A percentile compares a stretch with the other conserved stretches of the same genome.
Conservation (phyloP, 768 basidiomycete genomes). For the Hortiboletus campestris region DNA sequence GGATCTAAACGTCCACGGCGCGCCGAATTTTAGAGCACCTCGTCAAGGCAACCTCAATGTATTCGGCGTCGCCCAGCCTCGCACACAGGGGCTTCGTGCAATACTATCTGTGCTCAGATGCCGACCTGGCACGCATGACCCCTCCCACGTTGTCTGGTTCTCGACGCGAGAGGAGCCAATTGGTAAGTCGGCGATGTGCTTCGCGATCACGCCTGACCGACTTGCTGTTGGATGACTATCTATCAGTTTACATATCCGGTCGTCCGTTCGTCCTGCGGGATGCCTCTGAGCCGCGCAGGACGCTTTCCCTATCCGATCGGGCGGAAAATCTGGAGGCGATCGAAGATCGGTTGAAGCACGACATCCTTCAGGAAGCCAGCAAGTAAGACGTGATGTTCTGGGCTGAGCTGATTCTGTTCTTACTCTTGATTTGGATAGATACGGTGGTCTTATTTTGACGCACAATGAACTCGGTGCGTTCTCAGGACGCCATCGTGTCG, state of each 20-base stretch:
- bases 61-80: slow-evolving; percentile 94
- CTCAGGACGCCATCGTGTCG: not conserved
- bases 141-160: slow-evolving; percentile 89
- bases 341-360: slow-evolving; percentile 82
- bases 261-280: slow-evolving; percentile 93
- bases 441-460: slow-evolving; percentile 86
- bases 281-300: slow-evolving; percentile 76
- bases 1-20: slow-evolving; percentile 89
- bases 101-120: slow-evolving; percentile 84
- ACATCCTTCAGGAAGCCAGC: slow-evolving; percentile 82
- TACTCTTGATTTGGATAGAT: slow-evolving; percentile 43
- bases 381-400: slow-evolving; percentile 40
- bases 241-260: slow-evolving; percentile 76
- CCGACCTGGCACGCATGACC: slow-evolving; percentile 58
- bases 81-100: slow-evolving; percentile 85
- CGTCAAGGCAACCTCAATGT: slow-evolving; percentile 80
- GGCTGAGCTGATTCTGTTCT: not conserved
- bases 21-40: slow-evolving; percentile 91
- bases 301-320: slow-evolving; percentile 82
- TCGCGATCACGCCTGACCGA: not conserved
- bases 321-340: slow-evolving; percentile 94
- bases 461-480: slow-evolving; percentile 85
- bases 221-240: slow-evolving; percentile 4
- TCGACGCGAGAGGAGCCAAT: slow-evolving; percentile 96
- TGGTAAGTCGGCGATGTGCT: slow-evolving; percentile 45